Percentiles rank a stretch among this genome's conserved stretches.
Conservation (phyloP, 31 red algal genomes). For the Endocladia muricata region DNA sequence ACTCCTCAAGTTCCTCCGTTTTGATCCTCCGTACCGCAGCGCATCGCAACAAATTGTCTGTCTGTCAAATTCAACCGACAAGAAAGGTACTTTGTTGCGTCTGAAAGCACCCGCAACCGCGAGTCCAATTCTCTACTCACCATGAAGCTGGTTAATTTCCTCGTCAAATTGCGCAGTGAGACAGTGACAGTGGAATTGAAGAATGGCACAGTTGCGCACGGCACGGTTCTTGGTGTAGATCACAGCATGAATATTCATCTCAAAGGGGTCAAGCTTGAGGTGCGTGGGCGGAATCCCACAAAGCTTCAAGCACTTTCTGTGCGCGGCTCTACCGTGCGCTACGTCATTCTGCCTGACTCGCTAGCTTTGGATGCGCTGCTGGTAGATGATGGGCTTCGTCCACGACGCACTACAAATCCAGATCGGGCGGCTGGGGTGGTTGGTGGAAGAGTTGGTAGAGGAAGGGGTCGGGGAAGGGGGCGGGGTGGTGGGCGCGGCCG, state of each 20-base stretch:
- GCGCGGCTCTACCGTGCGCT: slow-evolving; percentile 83
- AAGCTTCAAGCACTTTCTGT: slow-evolving; percentile 73
- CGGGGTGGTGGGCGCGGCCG: slow-evolving; percentile 40
- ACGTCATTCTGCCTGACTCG: slow-evolving; percentile 87
- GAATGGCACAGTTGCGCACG: slow-evolving; percentile 78
- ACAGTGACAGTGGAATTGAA: slow-evolving; percentile 88
- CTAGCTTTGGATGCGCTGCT: slow-evolving; percentile 81
- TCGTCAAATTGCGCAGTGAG: slow-evolving; percentile 85
- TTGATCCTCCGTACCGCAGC: no score
- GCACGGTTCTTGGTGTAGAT: slow-evolving; percentile 80
- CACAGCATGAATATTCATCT: slow-evolving; percentile 89
- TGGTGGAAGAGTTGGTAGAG: slow-evolving; percentile 49
- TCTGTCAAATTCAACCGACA: no score
- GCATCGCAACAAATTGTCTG: no score
- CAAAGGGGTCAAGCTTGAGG: slow-evolving; percentile 69
- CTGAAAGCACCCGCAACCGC: no score
- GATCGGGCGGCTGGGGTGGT: slow-evolving; percentile 23
- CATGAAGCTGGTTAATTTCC: slow-evolving; percentile 81
- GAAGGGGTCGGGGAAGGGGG: slow-evolving; percentile 58
- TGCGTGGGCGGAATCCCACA: slow-evolving; percentile 66
- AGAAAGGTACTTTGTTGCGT: no score
- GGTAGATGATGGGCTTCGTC: slow-evolving; percentile 84
- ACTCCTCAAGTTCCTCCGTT: no score
- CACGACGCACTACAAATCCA: slow-evolving; percentile 49
- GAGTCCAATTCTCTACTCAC: no score